Base-by-base conservation (phyloP, 169 alveolate genomes). In the Cyclospora cayetanensis region DNA sequence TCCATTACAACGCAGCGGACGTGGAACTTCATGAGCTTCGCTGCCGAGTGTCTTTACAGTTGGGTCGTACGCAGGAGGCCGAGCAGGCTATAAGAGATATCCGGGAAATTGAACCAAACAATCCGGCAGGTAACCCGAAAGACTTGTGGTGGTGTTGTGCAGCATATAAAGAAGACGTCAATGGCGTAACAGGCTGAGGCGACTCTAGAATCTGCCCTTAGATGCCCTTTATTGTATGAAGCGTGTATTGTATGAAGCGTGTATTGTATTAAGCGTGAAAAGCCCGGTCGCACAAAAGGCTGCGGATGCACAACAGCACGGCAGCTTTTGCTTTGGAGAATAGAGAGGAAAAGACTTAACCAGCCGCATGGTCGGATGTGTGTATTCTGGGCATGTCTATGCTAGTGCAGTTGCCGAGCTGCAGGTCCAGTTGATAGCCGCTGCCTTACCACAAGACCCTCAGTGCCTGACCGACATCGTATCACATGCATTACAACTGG, bases 31-130 rank as follows among this genome's bases (percentile, higher is more conserved):
- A 70, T 35, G 55, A 20, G n/a, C 83, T 70, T 15, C 83, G 55
- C 4, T 70, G 25, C 29, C 83, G 83, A 52, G 83, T 70, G 83
- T 70, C 83, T 70, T 27, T 70, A 27, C 83, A 70, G 55, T 52
- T 70, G 29, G 83, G 83, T 18, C 5, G 50, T 20, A 37, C 37
- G 83, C 83, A 70, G 1, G 31, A 0, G 42, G 83, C 83, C 31
- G 83, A 70, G 37, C 53, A 70, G 20, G 22, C 50, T 12, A 0
- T 70, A 2, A 31, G 42, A 35, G 27, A n/a, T 22, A 11, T 70
- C 35, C 29, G 83, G 34, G 53, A 5, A 5, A 46, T 70, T 27
- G 83, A 35, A n/a, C 35, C 20, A 37, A 70, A 34, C 83, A 70
- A 37, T 52, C 12, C 12, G 12, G 63, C 12, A 50, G 63, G 63